phyloP scores from a whole-genome alignment of 768 basidiomycete species.

The Naganishia vaughanmartiniae region DNA sequence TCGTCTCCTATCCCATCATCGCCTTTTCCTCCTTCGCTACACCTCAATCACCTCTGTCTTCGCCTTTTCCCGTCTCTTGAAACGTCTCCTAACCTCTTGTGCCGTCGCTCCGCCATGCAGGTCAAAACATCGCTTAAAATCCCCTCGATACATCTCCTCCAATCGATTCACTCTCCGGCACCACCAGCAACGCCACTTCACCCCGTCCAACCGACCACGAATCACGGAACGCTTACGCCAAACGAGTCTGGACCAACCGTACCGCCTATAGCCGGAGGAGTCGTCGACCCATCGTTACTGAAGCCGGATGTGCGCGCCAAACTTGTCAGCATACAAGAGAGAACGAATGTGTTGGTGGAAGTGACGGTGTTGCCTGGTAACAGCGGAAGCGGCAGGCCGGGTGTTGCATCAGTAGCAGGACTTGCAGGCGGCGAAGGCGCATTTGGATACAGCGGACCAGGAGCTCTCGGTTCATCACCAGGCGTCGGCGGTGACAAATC shows the following conservation, averaged over 20 bases:
- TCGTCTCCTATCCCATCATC: too few species aligned
- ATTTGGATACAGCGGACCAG: too few species aligned
- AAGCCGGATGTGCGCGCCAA: conserved; percentile 5
- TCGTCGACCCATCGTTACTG: neutral
- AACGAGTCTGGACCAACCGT: neutral
- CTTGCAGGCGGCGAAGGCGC: neutral
- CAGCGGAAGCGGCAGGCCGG: neutral
- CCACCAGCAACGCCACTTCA: conserved; percentile 72
- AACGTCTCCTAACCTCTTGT: neutral
- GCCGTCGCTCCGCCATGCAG: conserved; percentile 54
- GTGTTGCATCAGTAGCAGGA: neutral
- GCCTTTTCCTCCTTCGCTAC: too few species aligned
- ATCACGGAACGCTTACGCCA: neutral
- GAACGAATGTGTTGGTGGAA: neutral
- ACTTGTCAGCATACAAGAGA: neutral
- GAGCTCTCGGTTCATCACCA: too few species aligned
- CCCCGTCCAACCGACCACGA: conserved; percentile 55
- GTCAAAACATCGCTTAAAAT: conserved; percentile 84
- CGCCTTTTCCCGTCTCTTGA: neutral
- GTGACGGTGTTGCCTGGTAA: neutral
- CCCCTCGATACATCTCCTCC: conserved; percentile 86
- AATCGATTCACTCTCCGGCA: conserved; percentile 56
- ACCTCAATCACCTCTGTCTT: too few species aligned
- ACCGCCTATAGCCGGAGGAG: neutral
- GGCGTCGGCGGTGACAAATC: too few species aligned